Evolutionary conservation across 2,329 filamentous ascomycete species (phyloP).

Genomic region (Hypoxylon sp.): DNA sequence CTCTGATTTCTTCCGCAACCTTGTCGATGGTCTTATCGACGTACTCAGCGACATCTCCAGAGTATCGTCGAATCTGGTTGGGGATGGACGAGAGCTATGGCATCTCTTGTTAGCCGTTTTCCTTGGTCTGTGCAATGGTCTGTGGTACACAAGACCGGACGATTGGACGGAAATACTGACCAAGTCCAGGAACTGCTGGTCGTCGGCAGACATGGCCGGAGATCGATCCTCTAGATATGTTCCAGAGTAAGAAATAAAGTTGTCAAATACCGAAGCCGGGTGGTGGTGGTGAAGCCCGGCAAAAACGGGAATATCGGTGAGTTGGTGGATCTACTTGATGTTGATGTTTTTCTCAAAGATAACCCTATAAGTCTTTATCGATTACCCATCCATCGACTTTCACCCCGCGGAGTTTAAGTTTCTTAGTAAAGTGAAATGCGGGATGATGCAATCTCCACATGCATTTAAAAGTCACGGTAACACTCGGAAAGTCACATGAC

Average conservation of each 20-base stretch:
- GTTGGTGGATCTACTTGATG: constrained; percentile 4
- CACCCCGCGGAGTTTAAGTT: background rate
- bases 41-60: constrained; percentile 80
- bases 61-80: constrained; percentile 78
- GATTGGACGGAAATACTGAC: constrained; percentile 64
- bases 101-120: constrained; percentile 31
- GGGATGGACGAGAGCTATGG: constrained; percentile 67
- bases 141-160: background rate
- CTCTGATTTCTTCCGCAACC: constrained; percentile 78
- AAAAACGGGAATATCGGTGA: constrained; percentile 31
- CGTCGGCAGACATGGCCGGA: constrained; percentile 78
- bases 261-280: constrained; percentile 16
- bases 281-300: constrained; percentile 23
- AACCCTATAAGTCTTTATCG: constrained; percentile 18
- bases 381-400: constrained; percentile 20
- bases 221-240: constrained; percentile 13
- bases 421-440: constrained; percentile 21
- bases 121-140: background rate
- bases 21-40: constrained; percentile 86
- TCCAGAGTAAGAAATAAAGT: constrained; percentile 6
- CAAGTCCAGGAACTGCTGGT: constrained; percentile 82
- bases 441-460: constrained; percentile 26
- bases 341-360: constrained; percentile 16
- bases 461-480: background rate
- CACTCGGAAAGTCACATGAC: background rate